Evolutionary conservation across 306 rosid genomes (phyloP).

Genomic region (Biancaea sappan): DNA sequence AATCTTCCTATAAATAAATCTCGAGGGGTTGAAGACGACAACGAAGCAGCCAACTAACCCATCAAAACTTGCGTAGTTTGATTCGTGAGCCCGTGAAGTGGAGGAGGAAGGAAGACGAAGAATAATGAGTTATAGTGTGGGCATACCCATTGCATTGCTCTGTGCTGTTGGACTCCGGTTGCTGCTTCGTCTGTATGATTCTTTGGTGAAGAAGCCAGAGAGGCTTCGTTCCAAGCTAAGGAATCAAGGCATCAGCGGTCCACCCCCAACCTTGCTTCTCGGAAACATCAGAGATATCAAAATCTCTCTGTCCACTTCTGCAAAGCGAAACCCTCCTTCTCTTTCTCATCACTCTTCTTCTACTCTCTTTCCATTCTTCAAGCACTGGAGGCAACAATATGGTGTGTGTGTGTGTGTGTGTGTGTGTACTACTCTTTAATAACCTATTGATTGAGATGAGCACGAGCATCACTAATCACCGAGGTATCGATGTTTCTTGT

Average conservation of each 20-base stretch:
- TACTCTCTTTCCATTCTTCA: slow-evolving; percentile 41
- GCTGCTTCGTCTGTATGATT: slow-evolving; percentile 18
- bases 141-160: slow-evolving; percentile 19
- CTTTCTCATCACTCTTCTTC: slow-evolving; percentile 36
- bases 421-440: too few species aligned
- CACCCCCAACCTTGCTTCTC: slow-evolving; percentile 42
- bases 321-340: neutral
- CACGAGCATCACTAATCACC: too few species aligned
- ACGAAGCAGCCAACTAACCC: too few species aligned
- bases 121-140: neutral
- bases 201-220: slow-evolving; percentile 38
- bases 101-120: too few species aligned
- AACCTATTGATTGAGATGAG: too few species aligned
- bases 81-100: too few species aligned
- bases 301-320: slow-evolving; percentile 6
- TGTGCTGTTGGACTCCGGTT: slow-evolving; percentile 19
- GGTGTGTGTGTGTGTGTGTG: too few species aligned
- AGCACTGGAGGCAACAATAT: slow-evolving; percentile 42
- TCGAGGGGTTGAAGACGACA: too few species aligned
- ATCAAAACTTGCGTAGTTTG: too few species aligned
- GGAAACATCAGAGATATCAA: slow-evolving; percentile 50
- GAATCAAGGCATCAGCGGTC: slow-evolving; percentile 58
- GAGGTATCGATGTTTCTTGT: too few species aligned
- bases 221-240: slow-evolving; percentile 36
- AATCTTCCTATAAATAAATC: too few species aligned